Evolutionary conservation across 1,284 basidiomycete species (phyloP).

Genomic region (Inonotus obliquus): DNA sequence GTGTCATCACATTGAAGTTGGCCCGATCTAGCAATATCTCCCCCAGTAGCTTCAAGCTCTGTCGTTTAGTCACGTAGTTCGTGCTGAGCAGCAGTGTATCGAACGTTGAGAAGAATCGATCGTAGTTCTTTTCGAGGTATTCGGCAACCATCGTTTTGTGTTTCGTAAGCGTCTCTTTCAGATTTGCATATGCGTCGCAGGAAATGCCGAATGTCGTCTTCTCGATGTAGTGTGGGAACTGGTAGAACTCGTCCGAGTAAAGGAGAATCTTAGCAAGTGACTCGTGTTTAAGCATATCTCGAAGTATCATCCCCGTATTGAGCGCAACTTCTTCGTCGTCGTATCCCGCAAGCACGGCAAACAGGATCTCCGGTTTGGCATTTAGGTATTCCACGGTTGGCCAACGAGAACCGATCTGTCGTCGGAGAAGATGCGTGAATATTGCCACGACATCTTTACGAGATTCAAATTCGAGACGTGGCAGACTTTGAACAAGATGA

Average conservation of each 20-base stretch:
- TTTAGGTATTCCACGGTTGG: constrained; percentile 95
- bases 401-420: constrained; percentile 89
- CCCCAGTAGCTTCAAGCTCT: constrained; percentile 96
- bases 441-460: constrained; percentile 97
- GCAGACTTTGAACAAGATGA: constrained; percentile 78
- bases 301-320: constrained; percentile 97
- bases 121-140: constrained; percentile 95
- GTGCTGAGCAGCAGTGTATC: constrained; percentile 86
- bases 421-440: constrained; percentile 91
- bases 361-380: constrained; percentile 84
- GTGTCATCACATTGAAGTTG: constrained; percentile 98
- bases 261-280: constrained; percentile 86
- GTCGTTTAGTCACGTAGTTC: constrained; percentile 99
- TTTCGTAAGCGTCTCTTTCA: constrained; percentile 93
- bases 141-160: constrained; percentile 97
- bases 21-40: constrained; percentile 97
- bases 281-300: constrained; percentile 96
- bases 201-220: constrained; percentile 97
- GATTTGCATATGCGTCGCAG: constrained; percentile 94
- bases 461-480: constrained; percentile 92
- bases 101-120: constrained; percentile 96
- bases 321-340: constrained; percentile 93
- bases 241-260: constrained; percentile 95
- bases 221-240: constrained; percentile 95
- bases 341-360: constrained; percentile 86